Percentiles rank a stretch among this genome's conserved stretches.
Conservation (phyloP, 1,139 yeast genomes). For the Pichia sp. region DNA sequence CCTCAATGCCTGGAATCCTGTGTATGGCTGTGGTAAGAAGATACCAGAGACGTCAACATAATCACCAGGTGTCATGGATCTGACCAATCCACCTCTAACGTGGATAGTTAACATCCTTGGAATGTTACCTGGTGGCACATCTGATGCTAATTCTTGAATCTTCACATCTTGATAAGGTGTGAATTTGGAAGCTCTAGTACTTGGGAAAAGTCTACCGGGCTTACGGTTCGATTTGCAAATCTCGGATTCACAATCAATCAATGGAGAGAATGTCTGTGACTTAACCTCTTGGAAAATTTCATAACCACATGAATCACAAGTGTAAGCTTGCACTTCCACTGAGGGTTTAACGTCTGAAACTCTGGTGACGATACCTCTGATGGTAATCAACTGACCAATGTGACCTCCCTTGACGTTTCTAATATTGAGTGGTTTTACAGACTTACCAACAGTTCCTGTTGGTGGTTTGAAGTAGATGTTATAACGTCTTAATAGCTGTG, state of each 20-base stretch:
- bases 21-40: conserved; percentile 88
- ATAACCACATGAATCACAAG: conserved; percentile 96
- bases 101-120: conserved; percentile 84
- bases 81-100: conserved; percentile 82
- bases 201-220: conserved; percentile 85
- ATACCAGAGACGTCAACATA: conserved; percentile 89
- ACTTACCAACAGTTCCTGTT: conserved; percentile 34
- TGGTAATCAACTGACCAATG: conserved; percentile 82
- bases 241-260: conserved; percentile 76
- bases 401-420: conserved; percentile 81
- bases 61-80: conserved; percentile 91
- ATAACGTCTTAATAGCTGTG: conserved; percentile 82
- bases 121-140: conserved; percentile 97
- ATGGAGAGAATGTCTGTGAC: conserved; percentile 76
- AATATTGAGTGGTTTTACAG: conserved; percentile 65
- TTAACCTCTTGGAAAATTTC: conserved; percentile 95
- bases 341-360: conserved; percentile 96
- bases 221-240: conserved; percentile 74
- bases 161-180: conserved; percentile 93
- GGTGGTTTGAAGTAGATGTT: conserved; percentile 81
- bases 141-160: conserved; percentile 90
- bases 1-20: conserved; percentile 85
- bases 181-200: conserved; percentile 94
- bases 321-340: conserved; percentile 85
- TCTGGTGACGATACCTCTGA: conserved; percentile 90